phyloP scores from a whole-genome alignment of 2,329 filamentous ascomycete species.

The Fusarium cyanostomum region DNA sequence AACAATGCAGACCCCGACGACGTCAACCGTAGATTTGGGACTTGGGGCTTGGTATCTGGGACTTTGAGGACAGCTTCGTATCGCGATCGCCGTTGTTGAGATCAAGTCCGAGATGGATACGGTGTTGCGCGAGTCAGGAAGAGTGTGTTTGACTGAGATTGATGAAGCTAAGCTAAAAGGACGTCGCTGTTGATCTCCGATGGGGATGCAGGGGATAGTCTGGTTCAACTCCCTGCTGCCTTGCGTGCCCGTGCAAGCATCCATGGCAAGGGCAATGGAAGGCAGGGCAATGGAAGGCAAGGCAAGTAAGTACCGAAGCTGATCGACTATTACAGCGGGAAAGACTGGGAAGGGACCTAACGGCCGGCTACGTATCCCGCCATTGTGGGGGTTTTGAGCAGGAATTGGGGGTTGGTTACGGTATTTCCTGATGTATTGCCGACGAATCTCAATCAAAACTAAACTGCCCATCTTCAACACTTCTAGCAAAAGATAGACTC shows the following conservation, averaged over 20 bases:
- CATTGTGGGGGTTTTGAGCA: constrained; percentile 22
- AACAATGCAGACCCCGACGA: constrained; percentile 24
- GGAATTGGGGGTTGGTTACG: constrained; percentile 19
- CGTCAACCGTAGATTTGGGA: constrained; percentile 25
- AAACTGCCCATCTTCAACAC: neutral
- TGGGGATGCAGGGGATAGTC: neutral
- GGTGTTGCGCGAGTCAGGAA: neutral
- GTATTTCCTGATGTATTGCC: constrained; percentile 20
- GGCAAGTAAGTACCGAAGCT: constrained; percentile 13
- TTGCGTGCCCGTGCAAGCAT: neutral
- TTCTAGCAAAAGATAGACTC: neutral
- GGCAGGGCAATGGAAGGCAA: neutral
- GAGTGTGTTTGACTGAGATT: neutral
- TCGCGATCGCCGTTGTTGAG: neutral
- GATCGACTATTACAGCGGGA: neutral
- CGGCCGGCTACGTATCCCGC: too few relatives aligned
- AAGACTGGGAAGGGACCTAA: neutral
- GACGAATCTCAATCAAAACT: neutral
- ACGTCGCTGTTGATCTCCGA: neutral
- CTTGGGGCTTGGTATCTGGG: constrained; percentile 8
- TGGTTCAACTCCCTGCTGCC: constrained; percentile 4
- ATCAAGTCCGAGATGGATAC: neutral
- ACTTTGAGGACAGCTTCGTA: neutral
- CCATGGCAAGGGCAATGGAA: neutral
- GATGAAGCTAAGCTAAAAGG: neutral